Conservation (phyloP, 2,329 filamentous ascomycete genomes). For the Microsporum audouinii region DNA sequence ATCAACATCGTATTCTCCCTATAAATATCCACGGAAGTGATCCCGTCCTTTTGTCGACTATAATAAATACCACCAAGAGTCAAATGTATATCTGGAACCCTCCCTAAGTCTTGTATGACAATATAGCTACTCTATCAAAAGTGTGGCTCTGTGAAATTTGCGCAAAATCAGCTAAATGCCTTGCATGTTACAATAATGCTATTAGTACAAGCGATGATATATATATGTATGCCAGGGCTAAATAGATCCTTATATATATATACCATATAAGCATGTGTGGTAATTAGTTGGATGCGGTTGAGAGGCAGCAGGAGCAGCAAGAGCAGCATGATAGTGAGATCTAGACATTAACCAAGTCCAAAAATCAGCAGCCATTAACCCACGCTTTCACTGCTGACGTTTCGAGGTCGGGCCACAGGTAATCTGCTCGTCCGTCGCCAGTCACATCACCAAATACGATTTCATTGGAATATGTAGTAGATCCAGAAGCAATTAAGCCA, state of each 20-base stretch:
- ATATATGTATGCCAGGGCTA: neutral
- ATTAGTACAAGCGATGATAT: neutral
- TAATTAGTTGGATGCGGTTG: neutral
- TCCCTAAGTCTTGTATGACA: neutral
- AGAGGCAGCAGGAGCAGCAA: neutral
- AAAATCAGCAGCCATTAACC: neutral
- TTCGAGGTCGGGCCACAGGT: neutral
- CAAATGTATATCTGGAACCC: neutral
- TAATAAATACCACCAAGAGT: neutral
- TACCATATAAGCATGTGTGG: neutral
- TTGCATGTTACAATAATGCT: neutral
- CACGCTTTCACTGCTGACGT: neutral
- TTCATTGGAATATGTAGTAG: no score
- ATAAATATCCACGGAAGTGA: no score
- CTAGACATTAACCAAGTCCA: neutral
- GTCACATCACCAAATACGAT: no score
- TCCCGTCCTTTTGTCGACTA: no score
- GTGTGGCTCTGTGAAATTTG: neutral
- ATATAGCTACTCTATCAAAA: neutral
- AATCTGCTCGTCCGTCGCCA: no score
- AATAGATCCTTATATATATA: neutral
- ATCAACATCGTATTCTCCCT: no score
- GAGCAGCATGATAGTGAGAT: neutral
- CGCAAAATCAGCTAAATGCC: neutral
- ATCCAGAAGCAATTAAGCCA: constrained; percentile 2